These are phyloP conservation scores for Bacterosira constricta DNA, from an alignment of 108 stramenopile species.

Conservation along the genomic window DNA sequence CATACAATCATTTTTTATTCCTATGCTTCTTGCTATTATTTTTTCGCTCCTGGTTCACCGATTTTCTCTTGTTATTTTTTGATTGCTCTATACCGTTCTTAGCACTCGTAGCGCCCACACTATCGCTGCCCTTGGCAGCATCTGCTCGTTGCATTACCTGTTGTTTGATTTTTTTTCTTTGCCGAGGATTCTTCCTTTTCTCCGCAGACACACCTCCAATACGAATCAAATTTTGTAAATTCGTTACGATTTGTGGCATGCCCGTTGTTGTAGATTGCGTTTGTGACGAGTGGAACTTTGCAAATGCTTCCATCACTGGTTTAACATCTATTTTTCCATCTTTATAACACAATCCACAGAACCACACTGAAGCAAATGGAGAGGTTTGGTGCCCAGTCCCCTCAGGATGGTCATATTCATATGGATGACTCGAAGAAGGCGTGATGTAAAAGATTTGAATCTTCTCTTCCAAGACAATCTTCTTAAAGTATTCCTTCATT, in stretches of 20 bases:
- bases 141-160: constrained; percentile 23
- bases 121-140: background rate
- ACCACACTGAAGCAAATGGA: constrained; percentile 87
- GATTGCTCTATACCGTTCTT: background rate
- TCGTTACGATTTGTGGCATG: constrained; percentile 40
- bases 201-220: constrained; percentile 55
- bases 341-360: constrained; percentile 61
- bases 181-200: constrained; percentile 80
- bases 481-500: constrained; percentile 67
- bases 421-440: constrained; percentile 54
- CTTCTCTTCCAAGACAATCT: constrained; percentile 34
- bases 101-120: background rate
- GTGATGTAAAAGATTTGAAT: constrained; percentile 65
- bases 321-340: background rate
- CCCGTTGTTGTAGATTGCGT: background rate
- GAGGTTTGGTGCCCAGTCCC: constrained; percentile 79
- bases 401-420: constrained; percentile 86
- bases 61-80: background rate
- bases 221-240: constrained; percentile 54
- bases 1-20: background rate
- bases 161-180: constrained; percentile 60
- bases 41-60: background rate
- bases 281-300: constrained; percentile 14
- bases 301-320: constrained; percentile 22
- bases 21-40: background rate